These are phyloP conservation scores for Leptodermis oblonga DNA, from an alignment of 257 asterid genomes.

Conservation along the genomic window DNA sequence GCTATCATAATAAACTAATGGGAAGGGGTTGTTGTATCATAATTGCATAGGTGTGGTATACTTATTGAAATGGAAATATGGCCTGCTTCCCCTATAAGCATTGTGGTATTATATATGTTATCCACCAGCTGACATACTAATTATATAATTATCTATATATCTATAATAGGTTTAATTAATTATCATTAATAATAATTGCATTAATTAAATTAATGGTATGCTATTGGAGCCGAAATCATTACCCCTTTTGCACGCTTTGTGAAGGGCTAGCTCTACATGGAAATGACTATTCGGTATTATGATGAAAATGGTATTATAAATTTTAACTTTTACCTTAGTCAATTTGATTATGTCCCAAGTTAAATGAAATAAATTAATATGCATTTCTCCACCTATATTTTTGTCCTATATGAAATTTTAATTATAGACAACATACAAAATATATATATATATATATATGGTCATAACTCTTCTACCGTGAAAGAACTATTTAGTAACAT, in stretches of 20 bases:
- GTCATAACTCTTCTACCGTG: no score
- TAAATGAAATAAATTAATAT: background rate
- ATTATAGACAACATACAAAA: no score
- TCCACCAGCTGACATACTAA: slow-evolving; percentile 9
- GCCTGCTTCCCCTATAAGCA: slow-evolving; percentile 13
- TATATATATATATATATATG: no score
- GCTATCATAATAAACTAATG: background rate
- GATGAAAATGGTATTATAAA: background rate
- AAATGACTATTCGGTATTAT: background rate
- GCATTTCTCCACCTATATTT: no score
- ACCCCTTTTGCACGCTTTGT: slow-evolving; percentile 19
- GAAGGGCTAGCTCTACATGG: slow-evolving; percentile 8
- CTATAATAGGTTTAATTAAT: slow-evolving; percentile 1
- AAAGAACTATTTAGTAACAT: no score
- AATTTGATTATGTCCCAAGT: slow-evolving; percentile 25
- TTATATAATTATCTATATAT: background rate
- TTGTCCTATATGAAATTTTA: no score
- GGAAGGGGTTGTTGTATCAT: background rate
- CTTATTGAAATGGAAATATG: background rate
- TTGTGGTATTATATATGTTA: slow-evolving; percentile 3
- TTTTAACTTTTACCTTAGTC: background rate
- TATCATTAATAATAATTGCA: no score
- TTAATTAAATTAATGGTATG: slow-evolving; percentile 8
- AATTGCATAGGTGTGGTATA: background rate
- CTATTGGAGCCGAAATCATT: slow-evolving; percentile 17